Percentiles rank a stretch among this genome's conserved stretches.
These are phyloP conservation scores for Oehlia diaphana DNA, from an alignment of 192 early-diverging fungal genomes.

Conservation along the genomic window DNA sequence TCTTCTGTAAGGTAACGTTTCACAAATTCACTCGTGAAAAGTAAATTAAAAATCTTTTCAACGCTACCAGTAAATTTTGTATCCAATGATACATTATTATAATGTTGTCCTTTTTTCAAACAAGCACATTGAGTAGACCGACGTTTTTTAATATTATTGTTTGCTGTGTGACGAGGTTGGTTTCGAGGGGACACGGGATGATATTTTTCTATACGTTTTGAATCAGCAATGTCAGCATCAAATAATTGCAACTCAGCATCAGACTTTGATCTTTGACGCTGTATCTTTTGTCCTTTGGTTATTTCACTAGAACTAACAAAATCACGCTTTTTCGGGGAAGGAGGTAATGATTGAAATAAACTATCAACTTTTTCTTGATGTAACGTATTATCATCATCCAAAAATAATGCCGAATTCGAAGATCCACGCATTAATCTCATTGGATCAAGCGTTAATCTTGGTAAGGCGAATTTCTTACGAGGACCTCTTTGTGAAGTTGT, in stretches of 20 bases:
- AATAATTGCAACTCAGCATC: background rate
- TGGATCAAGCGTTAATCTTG: constrained; percentile 3
- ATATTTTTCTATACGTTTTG: background rate
- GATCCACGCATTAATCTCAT: background rate
- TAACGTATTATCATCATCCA: background rate
- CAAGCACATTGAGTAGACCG: constrained; percentile 51
- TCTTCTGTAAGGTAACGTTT: constrained; percentile 46
- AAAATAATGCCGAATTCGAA: background rate
- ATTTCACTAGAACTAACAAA: constrained; percentile 21
- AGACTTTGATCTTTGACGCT: background rate
- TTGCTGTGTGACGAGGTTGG: background rate
- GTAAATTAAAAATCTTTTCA: constrained; percentile 53
- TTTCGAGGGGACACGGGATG: constrained; percentile 1
- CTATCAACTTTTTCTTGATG: constrained; percentile 32
- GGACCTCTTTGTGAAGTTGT: background rate
- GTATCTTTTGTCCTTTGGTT: background rate
- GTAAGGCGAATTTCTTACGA: constrained; percentile 1
- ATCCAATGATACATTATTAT: constrained; percentile 44
- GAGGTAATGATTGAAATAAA: constrained; percentile 33
- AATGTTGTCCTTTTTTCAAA: constrained; percentile 45
- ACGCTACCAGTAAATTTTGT: constrained; percentile 48
- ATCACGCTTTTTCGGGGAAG: constrained; percentile 29
- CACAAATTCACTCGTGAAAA: constrained; percentile 51
- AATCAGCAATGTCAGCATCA: background rate
- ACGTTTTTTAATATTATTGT: background rate